Conservation (phyloP, 495 filamentous ascomycete genomes). For the Aspergillus ellipticus region DNA sequence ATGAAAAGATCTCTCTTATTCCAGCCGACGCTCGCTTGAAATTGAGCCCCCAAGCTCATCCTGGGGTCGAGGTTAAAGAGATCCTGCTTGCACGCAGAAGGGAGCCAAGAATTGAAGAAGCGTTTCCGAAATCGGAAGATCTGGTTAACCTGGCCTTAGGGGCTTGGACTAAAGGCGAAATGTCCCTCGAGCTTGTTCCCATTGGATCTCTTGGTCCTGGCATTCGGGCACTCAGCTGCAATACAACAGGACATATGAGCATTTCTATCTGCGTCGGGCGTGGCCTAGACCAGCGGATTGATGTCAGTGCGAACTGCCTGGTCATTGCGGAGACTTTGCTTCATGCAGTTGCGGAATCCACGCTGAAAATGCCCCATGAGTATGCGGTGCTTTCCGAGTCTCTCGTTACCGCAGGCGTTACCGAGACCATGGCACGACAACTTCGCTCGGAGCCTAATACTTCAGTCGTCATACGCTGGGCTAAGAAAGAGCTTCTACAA, state of each 20-base stretch:
- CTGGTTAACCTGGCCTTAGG: constrained; percentile 36
- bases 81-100: constrained; percentile 33
- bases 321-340: constrained; percentile 54
- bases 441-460: constrained; percentile 35
- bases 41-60: constrained; percentile 39
- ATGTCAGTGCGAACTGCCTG: constrained; percentile 44
- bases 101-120: constrained; percentile 37
- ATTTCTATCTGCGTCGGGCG: constrained; percentile 43
- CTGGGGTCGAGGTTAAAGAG: constrained; percentile 47
- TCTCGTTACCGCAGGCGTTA: constrained; percentile 39
- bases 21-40: constrained; percentile 30
- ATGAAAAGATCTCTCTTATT: constrained; percentile 28
- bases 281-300: constrained; percentile 32
- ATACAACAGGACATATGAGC: constrained; percentile 29
- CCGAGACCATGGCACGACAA: constrained; percentile 35
- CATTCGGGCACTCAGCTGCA: constrained; percentile 47
- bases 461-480: constrained; percentile 33
- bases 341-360: constrained; percentile 48
- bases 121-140: constrained; percentile 42
- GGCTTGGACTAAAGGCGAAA: constrained; percentile 39
- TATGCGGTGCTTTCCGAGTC: constrained; percentile 47
- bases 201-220: constrained; percentile 36
- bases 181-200: constrained; percentile 47
- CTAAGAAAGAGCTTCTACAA: constrained; percentile 40
- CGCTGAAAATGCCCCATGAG: constrained; percentile 48